These are phyloP conservation scores for Colletotrichum sp. DNA, from an alignment of 2,329 filamentous ascomycete genomes.

Conservation along the genomic window DNA sequence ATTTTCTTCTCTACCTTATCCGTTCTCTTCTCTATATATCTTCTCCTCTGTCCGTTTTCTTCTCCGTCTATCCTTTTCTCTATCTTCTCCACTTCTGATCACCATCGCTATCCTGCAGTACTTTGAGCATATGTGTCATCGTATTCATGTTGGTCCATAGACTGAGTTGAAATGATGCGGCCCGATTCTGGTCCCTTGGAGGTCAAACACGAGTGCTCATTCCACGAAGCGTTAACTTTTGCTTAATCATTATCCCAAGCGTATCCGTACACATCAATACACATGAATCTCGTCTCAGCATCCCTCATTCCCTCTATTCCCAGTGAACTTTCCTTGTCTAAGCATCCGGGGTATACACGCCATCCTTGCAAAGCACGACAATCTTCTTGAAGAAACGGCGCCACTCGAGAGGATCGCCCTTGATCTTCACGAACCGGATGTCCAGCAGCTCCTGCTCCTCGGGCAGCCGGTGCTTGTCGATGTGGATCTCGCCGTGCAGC, in stretches of 20 bases:
- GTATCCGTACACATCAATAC: slow-evolving; percentile 9
- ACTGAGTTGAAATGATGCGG: no score
- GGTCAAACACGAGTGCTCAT: neutral
- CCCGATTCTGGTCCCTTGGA: no score
- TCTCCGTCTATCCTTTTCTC: no score
- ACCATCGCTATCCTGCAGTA: no score
- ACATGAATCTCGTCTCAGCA: slow-evolving; percentile 2
- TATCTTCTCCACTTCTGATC: no score
- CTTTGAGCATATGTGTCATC: no score
- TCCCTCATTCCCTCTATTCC: neutral
- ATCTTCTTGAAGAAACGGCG: slow-evolving; percentile 95
- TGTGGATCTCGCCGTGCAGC: slow-evolving; percentile 75
- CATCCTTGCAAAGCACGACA: slow-evolving; percentile 86
- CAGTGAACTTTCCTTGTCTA: slow-evolving; percentile 28
- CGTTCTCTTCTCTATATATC: no score
- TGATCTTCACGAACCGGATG: slow-evolving; percentile 90
- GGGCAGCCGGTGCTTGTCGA: slow-evolving; percentile 68
- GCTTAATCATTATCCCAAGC: neutral
- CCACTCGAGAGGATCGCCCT: slow-evolving; percentile 97
- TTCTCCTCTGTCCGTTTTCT: no score
- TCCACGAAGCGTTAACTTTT: neutral
- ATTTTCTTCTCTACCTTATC: no score
- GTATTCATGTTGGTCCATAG: no score
- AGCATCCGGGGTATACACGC: slow-evolving; percentile 64
- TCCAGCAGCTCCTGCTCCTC: slow-evolving; percentile 72